Evolutionary conservation across 2,329 filamentous ascomycete species (phyloP).

Genomic region (Fusarium pseudograminearum): DNA sequence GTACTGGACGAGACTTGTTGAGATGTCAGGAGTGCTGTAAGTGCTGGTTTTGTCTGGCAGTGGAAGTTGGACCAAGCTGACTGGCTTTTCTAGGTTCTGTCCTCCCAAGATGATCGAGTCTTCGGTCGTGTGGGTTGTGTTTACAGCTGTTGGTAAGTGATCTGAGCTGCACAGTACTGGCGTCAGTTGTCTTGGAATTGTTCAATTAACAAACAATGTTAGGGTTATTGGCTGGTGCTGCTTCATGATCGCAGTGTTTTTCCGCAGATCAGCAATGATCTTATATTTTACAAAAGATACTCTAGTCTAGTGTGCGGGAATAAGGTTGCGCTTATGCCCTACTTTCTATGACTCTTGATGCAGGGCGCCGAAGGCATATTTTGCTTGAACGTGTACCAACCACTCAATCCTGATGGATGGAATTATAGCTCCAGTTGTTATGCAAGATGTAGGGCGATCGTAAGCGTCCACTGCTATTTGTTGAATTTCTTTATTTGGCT

Average conservation of each 20-base stretch:
- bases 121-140: neutral
- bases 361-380: too few species aligned
- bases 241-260: neutral
- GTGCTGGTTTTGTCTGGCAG: neutral
- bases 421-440: too few species aligned
- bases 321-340: too few species aligned
- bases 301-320: too few species aligned
- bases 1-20: conserved; percentile 39
- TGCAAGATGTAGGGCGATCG: too few species aligned
- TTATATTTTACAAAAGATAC: neutral
- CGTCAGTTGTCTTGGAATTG: neutral
- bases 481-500: too few species aligned
- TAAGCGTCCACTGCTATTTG: too few species aligned
- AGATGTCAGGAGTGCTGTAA: conserved; percentile 39
- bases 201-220: neutral
- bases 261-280: neutral
- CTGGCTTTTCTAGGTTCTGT: neutral
- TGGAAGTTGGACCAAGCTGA: neutral
- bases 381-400: too few species aligned
- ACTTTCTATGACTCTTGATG: too few species aligned
- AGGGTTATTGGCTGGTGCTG: conserved; percentile 1
- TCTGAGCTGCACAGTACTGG: neutral
- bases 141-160: neutral
- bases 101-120: conserved; percentile 3
- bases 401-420: too few species aligned